Evolutionary conservation across 768 basidiomycete genomes (phyloP).

Genomic region (Tephrocybe sp.): DNA sequence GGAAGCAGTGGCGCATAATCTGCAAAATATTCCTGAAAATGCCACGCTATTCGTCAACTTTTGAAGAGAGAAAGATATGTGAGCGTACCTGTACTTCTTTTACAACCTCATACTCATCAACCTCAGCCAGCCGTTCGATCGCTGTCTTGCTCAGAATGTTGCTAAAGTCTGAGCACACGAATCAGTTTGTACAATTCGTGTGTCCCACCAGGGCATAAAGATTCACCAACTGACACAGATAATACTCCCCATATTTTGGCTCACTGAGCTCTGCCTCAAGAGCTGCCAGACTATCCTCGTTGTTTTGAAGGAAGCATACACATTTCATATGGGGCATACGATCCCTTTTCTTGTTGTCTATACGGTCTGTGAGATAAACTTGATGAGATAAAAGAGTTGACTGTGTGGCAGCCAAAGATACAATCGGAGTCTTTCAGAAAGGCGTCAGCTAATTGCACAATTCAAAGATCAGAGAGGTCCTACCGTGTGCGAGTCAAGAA

Average conservation of each 20-base stretch:
- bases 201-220: conserved; percentile 26
- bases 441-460: conserved; percentile 1
- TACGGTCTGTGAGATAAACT: conserved; percentile 95
- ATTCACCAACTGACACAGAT: conserved; percentile 95
- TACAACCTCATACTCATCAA: conserved; percentile 95
- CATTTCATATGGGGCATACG: conserved; percentile 97
- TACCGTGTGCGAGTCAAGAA: conserved; percentile 94
- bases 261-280: conserved; percentile 82
- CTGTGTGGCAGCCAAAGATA: conserved; percentile 93
- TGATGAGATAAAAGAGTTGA: conserved; percentile 91
- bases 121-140: conserved; percentile 91
- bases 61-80: background rate
- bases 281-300: conserved; percentile 77
- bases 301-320: conserved; percentile 87
- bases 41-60: conserved; percentile 2
- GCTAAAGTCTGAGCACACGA: conserved; percentile 75
- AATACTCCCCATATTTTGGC: conserved; percentile 97
- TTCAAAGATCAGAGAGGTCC: conserved; percentile 18
- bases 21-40: conserved; percentile 88
- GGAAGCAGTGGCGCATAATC: conserved; percentile 90
- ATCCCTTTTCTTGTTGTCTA: conserved; percentile 91
- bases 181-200: conserved; percentile 18
- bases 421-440: conserved; percentile 79
- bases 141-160: conserved; percentile 85
- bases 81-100: conserved; percentile 87